Base-by-base conservation (phyloP, 2,329 filamentous ascomycete genomes). In the Aspergillus floridensis region DNA sequence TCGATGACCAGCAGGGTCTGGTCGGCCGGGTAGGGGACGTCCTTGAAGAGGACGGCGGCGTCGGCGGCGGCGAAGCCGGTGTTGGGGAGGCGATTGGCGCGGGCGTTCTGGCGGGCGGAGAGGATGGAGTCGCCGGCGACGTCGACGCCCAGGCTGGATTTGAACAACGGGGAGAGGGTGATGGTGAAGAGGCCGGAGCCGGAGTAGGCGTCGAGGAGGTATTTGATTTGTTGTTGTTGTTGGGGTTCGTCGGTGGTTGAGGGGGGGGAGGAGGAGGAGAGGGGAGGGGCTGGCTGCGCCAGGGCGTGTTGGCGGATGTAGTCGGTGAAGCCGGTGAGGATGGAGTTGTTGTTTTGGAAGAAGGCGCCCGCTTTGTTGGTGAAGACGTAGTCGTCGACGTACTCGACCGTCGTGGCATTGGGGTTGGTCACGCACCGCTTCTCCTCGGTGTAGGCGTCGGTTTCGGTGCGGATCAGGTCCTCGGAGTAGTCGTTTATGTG, bases 271-370 rank as follows among this genome's bases (percentile, higher is more conserved):
- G 32, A 35, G 32, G 32, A 35, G 12, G 32, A 32, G 31, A 7
- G 7, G 31, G 31, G 12, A 32, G 31, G 31, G 67, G 68, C 22
- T 22, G 22, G 53, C 73, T 68, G 35, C 69, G 87, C 88, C 2
- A 93, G 81, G 70, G 93, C 90, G 75, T 89, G 85, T 41, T 89
- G 82, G 63, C 92, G 90, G 73, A 98, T 91, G 80, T 96, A 96
- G 65, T 86, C 83, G 14, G 92, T 96, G 77, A 98, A 96, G 16
- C 81, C 79, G 31, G 91, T 87, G 24, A 99, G 88, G 77, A 99
- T 98, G 57, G 92, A 96, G 81, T 98, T 98, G 84, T 99, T 99
- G 83, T 99, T 99, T 74, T 99, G 95, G 85, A 99, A 99, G 81
- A 99, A 99, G 55, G 91, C 87, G 60, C 93, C 93, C 11, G 95